Evolutionary conservation across 371 early-diverging fungal species (phyloP), one percentile per base, ranked within the genome.

Genomic region (Rhizopus arrhizus): DNA sequence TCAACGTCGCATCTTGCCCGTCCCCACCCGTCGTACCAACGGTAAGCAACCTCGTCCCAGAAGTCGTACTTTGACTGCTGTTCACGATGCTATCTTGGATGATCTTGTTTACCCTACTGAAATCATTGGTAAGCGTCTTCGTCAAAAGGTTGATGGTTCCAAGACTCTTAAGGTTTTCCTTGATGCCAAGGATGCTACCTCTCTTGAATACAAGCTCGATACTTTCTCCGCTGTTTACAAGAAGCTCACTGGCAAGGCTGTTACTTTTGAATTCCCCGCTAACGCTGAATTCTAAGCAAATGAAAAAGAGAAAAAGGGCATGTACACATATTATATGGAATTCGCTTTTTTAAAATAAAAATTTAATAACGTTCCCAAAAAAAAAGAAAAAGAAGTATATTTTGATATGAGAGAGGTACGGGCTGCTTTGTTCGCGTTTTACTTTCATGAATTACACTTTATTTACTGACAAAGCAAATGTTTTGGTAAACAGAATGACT

Each of bases 21-120:
- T 91, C 87, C 96, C 95, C 61, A 84, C 88, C 70, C 93, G 93
- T 76, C 86, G 85, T 65, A 83, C 89, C 67, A 91, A 93, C 74
- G 87, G 86, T 70, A 91, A 89, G 84, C 97, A 96, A 84, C 75
- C 83, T 66, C 91, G 97, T 69, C 97, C 97, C 69, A 90, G 95
- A 74, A 89, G 91, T 73, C 95, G 98, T 78, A 97, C 98, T 58
- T 86, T 96, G 76, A 95, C 97, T 65, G 80, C 91, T 65, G 97
- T 97, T 58, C 97, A 98, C 86, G 95, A 96, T 80, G 88, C 90
- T 76, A 86, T 95, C 77, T 82, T 97, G 68, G 96, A 97, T 74
- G 98, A 98, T 78, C 85, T 98, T 57, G 96, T 96, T 65, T 96
- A 83, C 92, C 97, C 97, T 68, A 95, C 95, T 74, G 97, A 98